Evolutionary conservation across 2,329 filamentous ascomycete genomes (phyloP).

Genomic region (Sporothrix protearum): DNA sequence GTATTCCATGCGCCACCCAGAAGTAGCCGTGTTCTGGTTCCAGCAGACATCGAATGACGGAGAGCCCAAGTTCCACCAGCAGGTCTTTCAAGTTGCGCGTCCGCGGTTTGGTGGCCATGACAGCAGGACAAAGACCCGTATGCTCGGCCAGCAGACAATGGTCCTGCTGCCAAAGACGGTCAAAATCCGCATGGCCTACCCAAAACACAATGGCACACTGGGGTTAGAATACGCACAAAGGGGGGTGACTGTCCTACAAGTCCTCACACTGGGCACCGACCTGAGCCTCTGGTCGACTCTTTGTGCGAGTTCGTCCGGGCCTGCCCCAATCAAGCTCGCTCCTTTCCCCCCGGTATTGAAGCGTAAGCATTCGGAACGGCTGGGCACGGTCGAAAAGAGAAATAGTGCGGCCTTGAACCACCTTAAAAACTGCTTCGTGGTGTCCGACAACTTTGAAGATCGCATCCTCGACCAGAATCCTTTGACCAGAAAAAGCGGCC

Average conservation of each 20-base stretch:
- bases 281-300: slow-evolving; percentile 26
- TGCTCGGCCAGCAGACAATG: slow-evolving; percentile 23
- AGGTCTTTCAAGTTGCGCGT: slow-evolving; percentile 18
- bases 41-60: slow-evolving; percentile 21
- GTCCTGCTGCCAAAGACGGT: background rate
- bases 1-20: slow-evolving; percentile 30
- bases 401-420: slow-evolving; percentile 25
- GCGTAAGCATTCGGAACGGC: background rate
- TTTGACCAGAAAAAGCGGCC: background rate
- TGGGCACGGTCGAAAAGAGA: background rate
- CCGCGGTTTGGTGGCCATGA: background rate
- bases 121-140: background rate
- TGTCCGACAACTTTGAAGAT: slow-evolving; percentile 44
- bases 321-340: background rate
- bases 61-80: slow-evolving; percentile 29
- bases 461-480: background rate
- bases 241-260: slow-evolving; percentile 23
- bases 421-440: slow-evolving; percentile 33
- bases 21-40: slow-evolving; percentile 33
- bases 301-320: slow-evolving; percentile 12
- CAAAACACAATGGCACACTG: background rate
- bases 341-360: background rate
- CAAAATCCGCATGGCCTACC: background rate
- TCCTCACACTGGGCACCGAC: slow-evolving; percentile 22
- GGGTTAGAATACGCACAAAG: background rate